These are phyloP conservation scores for Cicer yamashitae DNA, from an alignment of 306 rosid species.

Conservation along the genomic window DNA sequence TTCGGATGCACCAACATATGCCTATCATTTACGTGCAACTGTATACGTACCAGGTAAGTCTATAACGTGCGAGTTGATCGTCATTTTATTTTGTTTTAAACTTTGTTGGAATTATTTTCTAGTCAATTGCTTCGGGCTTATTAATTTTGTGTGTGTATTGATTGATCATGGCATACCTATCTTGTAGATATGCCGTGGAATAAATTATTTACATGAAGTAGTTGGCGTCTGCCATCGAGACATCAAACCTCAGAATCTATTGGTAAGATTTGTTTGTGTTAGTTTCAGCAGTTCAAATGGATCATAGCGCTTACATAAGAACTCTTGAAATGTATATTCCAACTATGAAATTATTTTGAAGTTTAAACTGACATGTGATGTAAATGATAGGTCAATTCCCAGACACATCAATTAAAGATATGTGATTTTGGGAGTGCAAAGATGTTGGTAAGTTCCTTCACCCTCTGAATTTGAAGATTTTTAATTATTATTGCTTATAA, in stretches of 20 bases:
- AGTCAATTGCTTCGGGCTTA: conserved; percentile 14
- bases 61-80: conserved; percentile 18
- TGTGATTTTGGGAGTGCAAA: conserved; percentile 98
- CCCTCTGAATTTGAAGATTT: conserved; percentile 4
- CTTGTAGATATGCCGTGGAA: conserved; percentile 88
- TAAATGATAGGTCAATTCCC: conserved; percentile 71
- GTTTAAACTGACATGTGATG: conserved; percentile 38
- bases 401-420: conserved; percentile 86
- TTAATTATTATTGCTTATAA: neutral
- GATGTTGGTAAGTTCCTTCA: conserved; percentile 71
- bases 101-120: neutral
- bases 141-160: conserved; percentile 26
- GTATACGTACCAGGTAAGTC: conserved; percentile 79
- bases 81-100: neutral
- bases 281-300: conserved; percentile 7
- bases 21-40: conserved; percentile 77
- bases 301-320: neutral
- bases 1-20: conserved; percentile 66
- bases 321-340: conserved; percentile 1
- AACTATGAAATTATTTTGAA: neutral
- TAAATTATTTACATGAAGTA: conserved; percentile 82
- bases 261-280: conserved; percentile 58
- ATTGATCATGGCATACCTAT: conserved; percentile 28
- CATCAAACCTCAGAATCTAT: conserved; percentile 89
- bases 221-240: conserved; percentile 94